phyloP scores from a whole-genome alignment of 2,329 filamentous ascomycete genomes.

The Massarina eburnea region DNA sequence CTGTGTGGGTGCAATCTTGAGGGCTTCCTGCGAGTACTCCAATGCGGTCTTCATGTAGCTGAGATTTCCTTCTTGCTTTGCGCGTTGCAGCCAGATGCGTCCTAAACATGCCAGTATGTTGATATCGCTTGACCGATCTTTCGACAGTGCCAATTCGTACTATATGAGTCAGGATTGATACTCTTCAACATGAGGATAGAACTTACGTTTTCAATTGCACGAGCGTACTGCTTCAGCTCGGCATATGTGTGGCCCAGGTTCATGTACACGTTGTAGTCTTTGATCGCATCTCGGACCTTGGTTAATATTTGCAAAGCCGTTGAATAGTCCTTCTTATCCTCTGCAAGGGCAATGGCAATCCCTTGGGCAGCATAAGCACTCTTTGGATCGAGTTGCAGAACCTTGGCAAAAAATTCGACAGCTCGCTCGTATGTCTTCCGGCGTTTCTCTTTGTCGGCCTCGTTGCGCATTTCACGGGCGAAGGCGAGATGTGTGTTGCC shows the following conservation, averaged over 20 bases:
- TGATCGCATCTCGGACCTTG: conserved; percentile 86
- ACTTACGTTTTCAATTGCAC: conserved; percentile 79
- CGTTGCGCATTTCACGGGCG: conserved; percentile 91
- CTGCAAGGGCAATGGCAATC: conserved; percentile 88
- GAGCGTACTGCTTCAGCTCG: conserved; percentile 85
- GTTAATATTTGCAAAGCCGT: conserved; percentile 84
- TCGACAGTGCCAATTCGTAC: conserved; percentile 83
- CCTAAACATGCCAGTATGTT: conserved; percentile 83
- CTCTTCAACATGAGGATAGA: neutral
- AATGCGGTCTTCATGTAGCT: conserved; percentile 65
- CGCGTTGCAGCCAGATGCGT: conserved; percentile 82
- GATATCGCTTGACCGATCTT: conserved; percentile 76
- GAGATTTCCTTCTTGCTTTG: conserved; percentile 66
- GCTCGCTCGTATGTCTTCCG: conserved; percentile 85
- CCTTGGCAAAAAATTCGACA: conserved; percentile 98
- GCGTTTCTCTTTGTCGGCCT: conserved; percentile 87
- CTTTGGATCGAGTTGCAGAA: conserved; percentile 87
- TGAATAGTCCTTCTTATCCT: conserved; percentile 89
- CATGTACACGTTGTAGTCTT: conserved; percentile 83
- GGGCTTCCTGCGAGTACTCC: conserved; percentile 67
- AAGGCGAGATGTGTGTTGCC: conserved; percentile 88
- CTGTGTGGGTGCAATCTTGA: conserved; percentile 77
- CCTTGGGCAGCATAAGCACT: conserved; percentile 97
- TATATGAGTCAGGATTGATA: conserved; percentile 36
- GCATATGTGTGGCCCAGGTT: conserved; percentile 93